Base-by-base conservation (phyloP, 1,139 yeast species). In the Nakaseomyces bracarensis region DNA sequence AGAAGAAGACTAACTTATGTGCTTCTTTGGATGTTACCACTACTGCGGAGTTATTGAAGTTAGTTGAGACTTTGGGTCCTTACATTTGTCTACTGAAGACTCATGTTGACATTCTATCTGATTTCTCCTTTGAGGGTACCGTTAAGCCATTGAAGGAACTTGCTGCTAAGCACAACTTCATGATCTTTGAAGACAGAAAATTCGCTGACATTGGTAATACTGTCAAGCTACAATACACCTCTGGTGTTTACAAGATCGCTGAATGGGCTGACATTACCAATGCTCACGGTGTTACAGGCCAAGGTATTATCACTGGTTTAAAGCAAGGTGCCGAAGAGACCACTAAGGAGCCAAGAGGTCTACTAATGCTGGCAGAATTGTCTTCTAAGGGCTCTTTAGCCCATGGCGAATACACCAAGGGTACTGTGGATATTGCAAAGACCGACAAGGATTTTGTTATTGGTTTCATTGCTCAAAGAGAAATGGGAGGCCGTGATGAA, bases 161-260 rank as follows among this genome's bases (percentile, higher is more conserved):
- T 26, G 76, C 95, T 7, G 66, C 73, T 52, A 83, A 84, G 59
- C 91, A 87, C 66, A 75, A 82, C 49, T 89, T 89, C 54, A 66
- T 91, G 71, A 81, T 89, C 50, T 89, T 89, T 59, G 98, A 89
- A 66, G 98, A 89, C 66, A 76, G 99, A 51, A 93, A 93, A 68
- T 93, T 93, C 65, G 98, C 98, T 22, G 99, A 93, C 64, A 93
- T 93, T 55, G 99, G 99, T n/a, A 86, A 87, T 57, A 93, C 98
- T 1, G 98, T 91, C 41, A 89, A 89, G 66, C 74, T 85, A 34
- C 99, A 93, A 65, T 93, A 91, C 65, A 69, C 82, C 33, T 85
- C 94, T 35, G 99, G 99, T 38, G 81, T 86, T 3, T 87, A 77
- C 68, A 77, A 76, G 59, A 91, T 91, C 49, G 93, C 95, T 9